phyloP scores from a whole-genome alignment of 352 stramenopile species.

The Phytophthora syringae region DNA sequence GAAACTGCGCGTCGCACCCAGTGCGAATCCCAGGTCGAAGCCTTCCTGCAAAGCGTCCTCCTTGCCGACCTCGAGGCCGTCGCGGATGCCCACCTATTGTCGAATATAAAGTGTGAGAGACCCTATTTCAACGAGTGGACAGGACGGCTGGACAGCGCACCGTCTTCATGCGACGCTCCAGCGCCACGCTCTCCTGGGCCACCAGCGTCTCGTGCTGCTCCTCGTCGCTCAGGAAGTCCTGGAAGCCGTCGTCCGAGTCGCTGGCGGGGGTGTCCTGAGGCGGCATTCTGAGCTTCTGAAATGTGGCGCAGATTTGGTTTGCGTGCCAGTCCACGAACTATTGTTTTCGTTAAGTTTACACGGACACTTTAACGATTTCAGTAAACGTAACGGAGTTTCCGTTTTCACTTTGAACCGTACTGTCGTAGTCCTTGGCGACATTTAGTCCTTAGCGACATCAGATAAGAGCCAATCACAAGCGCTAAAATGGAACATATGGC shows the following conservation, averaged over 20 bases:
- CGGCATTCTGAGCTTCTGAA: no score
- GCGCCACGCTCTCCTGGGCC: conserved; percentile 55
- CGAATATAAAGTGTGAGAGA: conserved; percentile 19
- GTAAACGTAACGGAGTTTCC: no score
- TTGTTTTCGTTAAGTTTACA: no score
- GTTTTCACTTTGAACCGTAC: no score
- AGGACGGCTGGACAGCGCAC: conserved; percentile 28
- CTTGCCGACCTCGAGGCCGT: conserved; percentile 76
- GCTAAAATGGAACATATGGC: no score
- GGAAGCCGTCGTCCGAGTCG: conserved; percentile 66
- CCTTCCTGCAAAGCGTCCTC: conserved; percentile 73
- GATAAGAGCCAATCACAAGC: no score
- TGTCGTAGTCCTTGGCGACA: no score
- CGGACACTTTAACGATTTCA: no score
- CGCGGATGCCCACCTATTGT: conserved; percentile 65
- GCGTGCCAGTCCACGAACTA: no score
- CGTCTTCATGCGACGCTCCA: conserved; percentile 68
- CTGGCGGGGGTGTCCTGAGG: background rate
- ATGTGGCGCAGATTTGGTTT: no score
- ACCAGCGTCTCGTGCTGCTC: conserved; percentile 53
- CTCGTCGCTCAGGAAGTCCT: conserved; percentile 66
- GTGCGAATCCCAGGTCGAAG: conserved; percentile 66
- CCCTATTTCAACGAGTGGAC: background rate
- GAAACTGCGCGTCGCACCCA: conserved; percentile 45
- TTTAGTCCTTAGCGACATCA: no score